A percentile compares a stretch with the other conserved stretches of the same genome.
Evolutionary conservation across 2,329 filamentous ascomycete species (phyloP).

Genomic region (Parascedosporium putredinis): DNA sequence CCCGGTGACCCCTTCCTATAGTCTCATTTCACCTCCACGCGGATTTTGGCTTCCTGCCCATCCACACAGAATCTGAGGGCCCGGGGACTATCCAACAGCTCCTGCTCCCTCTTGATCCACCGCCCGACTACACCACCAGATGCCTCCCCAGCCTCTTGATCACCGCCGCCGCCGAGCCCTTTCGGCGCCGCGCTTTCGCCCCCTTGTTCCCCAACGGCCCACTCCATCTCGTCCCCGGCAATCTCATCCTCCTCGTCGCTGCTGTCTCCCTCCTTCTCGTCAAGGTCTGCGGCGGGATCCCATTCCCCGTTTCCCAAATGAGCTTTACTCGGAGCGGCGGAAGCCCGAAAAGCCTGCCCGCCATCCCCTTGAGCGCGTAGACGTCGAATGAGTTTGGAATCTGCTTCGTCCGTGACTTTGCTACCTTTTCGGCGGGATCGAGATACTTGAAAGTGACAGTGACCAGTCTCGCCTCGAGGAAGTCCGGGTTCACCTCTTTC

Average conservation of each 20-base stretch:
- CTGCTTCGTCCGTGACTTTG: slow-evolving; percentile 25
- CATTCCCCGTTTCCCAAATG: slow-evolving; percentile 84
- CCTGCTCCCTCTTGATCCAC: slow-evolving; percentile 69
- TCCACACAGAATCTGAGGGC: slow-evolving; percentile 79
- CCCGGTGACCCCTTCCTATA: background rate
- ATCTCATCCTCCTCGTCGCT: slow-evolving; percentile 41
- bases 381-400: slow-evolving; percentile 72
- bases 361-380: slow-evolving; percentile 71
- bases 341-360: slow-evolving; percentile 58
- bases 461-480: slow-evolving; percentile 69
- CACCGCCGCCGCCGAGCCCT: no score
- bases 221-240: slow-evolving; percentile 22
- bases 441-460: slow-evolving; percentile 42
- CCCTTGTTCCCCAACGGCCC: slow-evolving; percentile 12
- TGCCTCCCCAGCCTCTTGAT: slow-evolving; percentile 14
- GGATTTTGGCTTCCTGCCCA: slow-evolving; percentile 56
- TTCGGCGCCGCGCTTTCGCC: no score
- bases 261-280: slow-evolving; percentile 44
- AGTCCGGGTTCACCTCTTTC: slow-evolving; percentile 58
- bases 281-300: slow-evolving; percentile 62
- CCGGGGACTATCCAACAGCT: slow-evolving; percentile 68
- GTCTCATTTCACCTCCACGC: slow-evolving; percentile 47
- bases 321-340: slow-evolving; percentile 55
- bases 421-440: slow-evolving; percentile 8
- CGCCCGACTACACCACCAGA: slow-evolving; percentile 31